Base-by-base conservation (phyloP, 495 filamentous ascomycete species). In the Neurospora sp. region DNA sequence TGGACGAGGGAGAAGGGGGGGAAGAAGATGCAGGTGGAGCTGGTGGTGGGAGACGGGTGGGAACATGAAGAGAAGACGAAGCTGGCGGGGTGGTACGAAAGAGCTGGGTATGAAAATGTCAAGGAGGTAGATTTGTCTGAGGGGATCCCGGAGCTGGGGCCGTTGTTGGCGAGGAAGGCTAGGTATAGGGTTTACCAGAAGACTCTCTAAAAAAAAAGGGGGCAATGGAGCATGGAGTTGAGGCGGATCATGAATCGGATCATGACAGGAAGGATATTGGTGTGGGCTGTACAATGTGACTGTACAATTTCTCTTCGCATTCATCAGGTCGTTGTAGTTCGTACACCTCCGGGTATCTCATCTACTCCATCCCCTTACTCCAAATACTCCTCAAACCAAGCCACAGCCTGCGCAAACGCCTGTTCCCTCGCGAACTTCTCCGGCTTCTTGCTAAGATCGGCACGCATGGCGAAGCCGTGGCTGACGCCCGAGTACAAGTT, bases 361-460 rank as follows among this genome's bases (percentile, higher is more conserved):
- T 42, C 41, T 42, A 18, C 16, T 42, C 16, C 41, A 42, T 42
- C 16, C 41, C 41, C 16, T 14, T 59, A 65, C 27, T 65, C 53
- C 53, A 88, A 81, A 71, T 79, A 80, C 61, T 80, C 76, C 71
- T 91, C 86, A 77, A 96, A 96, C 93, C 94, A 97, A 68, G 80
- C 77, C 65, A 94, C 85, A 70, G 93, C 93, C 84, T 96, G 93
- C 71, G 86, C 78, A 78, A 96, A 96, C 37, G 93, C 93, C 83
- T 91, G 88, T 84, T 97, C 92, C 87, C 94, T 94, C 69, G 92
- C 91, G 74, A 86, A 96, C 85, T 89, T 93, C 80, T 87, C 80
- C 53, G 82, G 70, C 78, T 86, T 88, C 71, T 90, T 85, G 74
- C 74, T 86, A 47, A 87, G 74, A 76, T 96, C 92, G 44, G 85